Evolutionary conservation across 1,139 yeast species (phyloP), one percentile per base, ranked within the genome.

Genomic region (Pichia sp.): DNA sequence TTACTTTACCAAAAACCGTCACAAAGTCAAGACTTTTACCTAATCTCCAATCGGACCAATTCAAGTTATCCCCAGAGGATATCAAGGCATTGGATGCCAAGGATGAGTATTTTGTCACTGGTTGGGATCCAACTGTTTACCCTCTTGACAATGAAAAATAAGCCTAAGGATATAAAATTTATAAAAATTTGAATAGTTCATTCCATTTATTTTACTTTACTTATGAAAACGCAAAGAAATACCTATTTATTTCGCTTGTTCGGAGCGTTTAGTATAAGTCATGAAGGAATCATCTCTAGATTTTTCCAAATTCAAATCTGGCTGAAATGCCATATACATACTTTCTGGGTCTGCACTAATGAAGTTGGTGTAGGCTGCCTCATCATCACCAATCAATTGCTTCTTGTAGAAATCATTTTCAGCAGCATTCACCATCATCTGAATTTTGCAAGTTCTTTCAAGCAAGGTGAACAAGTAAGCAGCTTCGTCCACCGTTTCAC

Each of bases 401-500:
- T 66, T 63, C 54, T 64, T 64, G 9, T 68, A 66, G 6, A 55
- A 54, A n/a, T 52, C 55, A 30, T 45, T 61, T 34, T 69, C 73
- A 2, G 79, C 76, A 1, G 83, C 75, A 58, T 85, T 88, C 4
- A 82, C 91, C 59, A 80, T 70, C 63, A 88, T 71, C 69, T 88
- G 95, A n/a, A 81, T 80, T 64, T 86, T 80, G 67, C 95, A 87
- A 10, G 81, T 70, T 64, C 80, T 79, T 66, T 88, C 96, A 79
- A 84, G 73, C 58, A 85, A 72, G 0, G 85, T 78, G 68, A 46
- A 46, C 16, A 46, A 27, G 31, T 46, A 46, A 4, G 49, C 93
- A 3, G 95, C 95, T 71, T 87, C 95, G 65, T 87, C 95, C 12
- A 87, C 88, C 1, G 92, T 87, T 43, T 72, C 61, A 10, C 95